Conservation (phyloP, 1,139 yeast species). For the Maudiozyma humilis region DNA sequence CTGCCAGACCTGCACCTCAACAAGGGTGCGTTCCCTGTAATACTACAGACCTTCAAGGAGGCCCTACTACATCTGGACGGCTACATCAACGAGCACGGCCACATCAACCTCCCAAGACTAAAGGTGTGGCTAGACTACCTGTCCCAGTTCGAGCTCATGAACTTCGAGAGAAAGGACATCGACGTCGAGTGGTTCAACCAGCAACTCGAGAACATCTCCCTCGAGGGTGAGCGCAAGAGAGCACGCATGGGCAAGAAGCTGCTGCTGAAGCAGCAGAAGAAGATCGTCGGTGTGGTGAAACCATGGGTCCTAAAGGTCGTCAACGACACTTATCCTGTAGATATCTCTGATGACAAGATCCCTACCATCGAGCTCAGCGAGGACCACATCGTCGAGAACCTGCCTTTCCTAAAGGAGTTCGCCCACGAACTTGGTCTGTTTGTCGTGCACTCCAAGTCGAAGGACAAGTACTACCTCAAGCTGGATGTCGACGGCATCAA, state of each 20-base stretch:
- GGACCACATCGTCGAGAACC: conserved; percentile 40
- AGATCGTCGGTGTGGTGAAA: conserved; percentile 44
- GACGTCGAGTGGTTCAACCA: conserved; percentile 90
- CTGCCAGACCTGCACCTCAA: conserved; percentile 88
- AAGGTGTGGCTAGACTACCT: conserved; percentile 64
- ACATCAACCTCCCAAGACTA: conserved; percentile 65
- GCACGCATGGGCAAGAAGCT: conserved; percentile 57
- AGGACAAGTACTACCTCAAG: conserved; percentile 46
- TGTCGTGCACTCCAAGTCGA: conserved; percentile 51
- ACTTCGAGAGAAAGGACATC: conserved; percentile 67
- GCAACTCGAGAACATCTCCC: conserved; percentile 70
- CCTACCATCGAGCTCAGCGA: conserved; percentile 43
- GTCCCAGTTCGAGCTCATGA: conserved; percentile 67
- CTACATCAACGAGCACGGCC: conserved; percentile 76
- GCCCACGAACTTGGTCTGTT: conserved; percentile 62
- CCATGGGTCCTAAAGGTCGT: conserved; percentile 57
- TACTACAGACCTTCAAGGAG: conserved; percentile 79
- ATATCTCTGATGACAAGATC: conserved; percentile 38
- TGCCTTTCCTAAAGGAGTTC: conserved; percentile 53
- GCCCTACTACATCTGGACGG: conserved; percentile 71
- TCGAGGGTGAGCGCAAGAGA: conserved; percentile 62
- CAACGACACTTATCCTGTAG: conserved; percentile 28
- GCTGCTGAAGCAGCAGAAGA: conserved; percentile 65
- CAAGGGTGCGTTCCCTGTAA: conserved; percentile 90
- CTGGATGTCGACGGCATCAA: conserved; percentile 71